Evolutionary conservation across 192 early-diverging fungal species (phyloP).

Genomic region (Backusella liffmaniae): DNA sequence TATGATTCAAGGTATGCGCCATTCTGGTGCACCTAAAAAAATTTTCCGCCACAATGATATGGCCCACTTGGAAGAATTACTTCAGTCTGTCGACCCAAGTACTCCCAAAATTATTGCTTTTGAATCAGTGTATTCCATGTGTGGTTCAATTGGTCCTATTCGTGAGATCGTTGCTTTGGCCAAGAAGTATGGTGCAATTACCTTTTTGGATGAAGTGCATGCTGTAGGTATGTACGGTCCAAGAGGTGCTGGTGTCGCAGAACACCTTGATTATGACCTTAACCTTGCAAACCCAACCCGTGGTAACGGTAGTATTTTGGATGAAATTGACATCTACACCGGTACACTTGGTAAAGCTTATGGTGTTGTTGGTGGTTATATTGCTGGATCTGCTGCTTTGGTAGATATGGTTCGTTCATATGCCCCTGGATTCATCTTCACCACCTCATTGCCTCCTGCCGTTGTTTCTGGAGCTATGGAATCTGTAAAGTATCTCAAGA

Average conservation of each 20-base stretch:
- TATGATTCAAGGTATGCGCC: constrained; percentile 97
- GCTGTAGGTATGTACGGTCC: constrained; percentile 99
- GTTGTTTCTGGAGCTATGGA: constrained; percentile 89
- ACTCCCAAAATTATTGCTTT: constrained; percentile 95
- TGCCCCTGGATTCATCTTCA: constrained; percentile 99
- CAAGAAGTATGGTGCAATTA: constrained; percentile 94
- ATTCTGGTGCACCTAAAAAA: constrained; percentile 84
- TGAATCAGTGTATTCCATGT: constrained; percentile 98
- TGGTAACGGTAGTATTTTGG: constrained; percentile 61
- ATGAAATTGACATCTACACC: constrained; percentile 93
- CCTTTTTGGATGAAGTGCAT: constrained; percentile 96
- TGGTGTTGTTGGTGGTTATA: constrained; percentile 97
- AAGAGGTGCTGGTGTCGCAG: constrained; percentile 91
- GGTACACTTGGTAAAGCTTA: constrained; percentile 97
- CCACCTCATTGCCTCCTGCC: constrained; percentile 95
- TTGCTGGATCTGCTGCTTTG: constrained; percentile 84
- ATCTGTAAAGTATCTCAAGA: constrained; percentile 89
- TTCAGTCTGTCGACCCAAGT: constrained; percentile 77
- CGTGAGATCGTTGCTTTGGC: constrained; percentile 86
- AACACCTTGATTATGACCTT: constrained; percentile 85
- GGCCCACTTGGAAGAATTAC: constrained; percentile 80
- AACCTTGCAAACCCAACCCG: constrained; percentile 50
- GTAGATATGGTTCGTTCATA: constrained; percentile 96
- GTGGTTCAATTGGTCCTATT: constrained; percentile 90
- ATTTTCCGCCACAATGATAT: constrained; percentile 95